These are phyloP conservation scores for Datisca glomerata DNA, from an alignment of 306 rosid genomes.

Conservation along the genomic window DNA sequence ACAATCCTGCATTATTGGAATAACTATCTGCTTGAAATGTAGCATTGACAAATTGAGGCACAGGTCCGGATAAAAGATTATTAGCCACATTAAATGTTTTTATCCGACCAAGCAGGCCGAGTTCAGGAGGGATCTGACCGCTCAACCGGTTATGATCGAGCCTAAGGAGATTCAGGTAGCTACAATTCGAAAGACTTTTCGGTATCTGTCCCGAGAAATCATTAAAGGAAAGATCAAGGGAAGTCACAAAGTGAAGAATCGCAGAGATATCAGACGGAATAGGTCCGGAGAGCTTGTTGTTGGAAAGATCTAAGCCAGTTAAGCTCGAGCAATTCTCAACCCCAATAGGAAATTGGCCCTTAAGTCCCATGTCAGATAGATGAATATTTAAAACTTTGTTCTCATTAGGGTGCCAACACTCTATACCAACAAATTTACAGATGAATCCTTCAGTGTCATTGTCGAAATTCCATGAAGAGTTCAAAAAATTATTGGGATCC, in stretches of 20 bases:
- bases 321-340: conserved; percentile 49
- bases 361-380: conserved; percentile 61
- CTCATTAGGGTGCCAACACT: conserved; percentile 94
- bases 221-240: conserved; percentile 73
- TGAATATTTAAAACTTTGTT: conserved; percentile 50
- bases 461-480: conserved; percentile 51
- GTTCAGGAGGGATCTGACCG: conserved; percentile 43
- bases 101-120: conserved; percentile 3
- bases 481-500: conserved; percentile 42
- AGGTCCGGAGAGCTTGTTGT: conserved; percentile 39
- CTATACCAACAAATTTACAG: conserved; percentile 57
- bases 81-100: background rate
- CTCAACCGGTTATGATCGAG: conserved; percentile 47
- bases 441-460: conserved; percentile 51
- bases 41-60: conserved; percentile 15
- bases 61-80: conserved; percentile 23
- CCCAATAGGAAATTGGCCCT: conserved; percentile 48
- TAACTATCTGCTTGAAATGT: conserved; percentile 1
- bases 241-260: background rate
- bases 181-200: conserved; percentile 15
- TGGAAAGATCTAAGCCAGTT: conserved; percentile 73
- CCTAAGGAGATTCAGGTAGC: conserved; percentile 44
- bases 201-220: conserved; percentile 60
- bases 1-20: conserved; percentile 57
- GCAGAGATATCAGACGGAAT: conserved; percentile 31